Conservation (phyloP, 306 rosid species). For the Cicer pinnatifidum region DNA sequence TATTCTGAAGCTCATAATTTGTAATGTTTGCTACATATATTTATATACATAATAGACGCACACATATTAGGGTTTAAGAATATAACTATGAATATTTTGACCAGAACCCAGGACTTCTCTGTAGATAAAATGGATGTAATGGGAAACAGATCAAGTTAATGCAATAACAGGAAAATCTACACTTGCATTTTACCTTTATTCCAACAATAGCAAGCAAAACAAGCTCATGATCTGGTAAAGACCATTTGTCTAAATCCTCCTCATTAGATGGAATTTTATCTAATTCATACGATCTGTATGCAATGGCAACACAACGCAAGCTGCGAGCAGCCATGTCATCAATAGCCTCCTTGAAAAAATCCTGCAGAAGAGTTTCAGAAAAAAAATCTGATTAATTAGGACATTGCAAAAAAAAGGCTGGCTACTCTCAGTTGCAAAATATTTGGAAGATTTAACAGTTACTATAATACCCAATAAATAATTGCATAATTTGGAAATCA, state of each 20-base stretch:
- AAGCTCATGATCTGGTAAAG: conserved; percentile 82
- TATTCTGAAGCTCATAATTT: conserved; percentile 33
- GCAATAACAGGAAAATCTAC: conserved; percentile 35
- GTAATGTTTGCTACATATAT: not conserved
- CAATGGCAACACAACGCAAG: conserved; percentile 94
- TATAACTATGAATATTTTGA: conserved; percentile 6
- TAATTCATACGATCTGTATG: conserved; percentile 72
- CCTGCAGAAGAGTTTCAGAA: conserved; percentile 54
- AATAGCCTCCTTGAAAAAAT: conserved; percentile 63
- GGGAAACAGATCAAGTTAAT: conserved; percentile 28
- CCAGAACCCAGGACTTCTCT: conserved; percentile 3
- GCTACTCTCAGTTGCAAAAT: conserved; percentile 11
- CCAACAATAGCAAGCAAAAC: conserved; percentile 92
- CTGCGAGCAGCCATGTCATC: conserved; percentile 89
- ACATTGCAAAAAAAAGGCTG: conserved; percentile 18
- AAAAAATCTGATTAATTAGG: conserved; percentile 19
- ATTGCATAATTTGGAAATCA: conserved; percentile 24
- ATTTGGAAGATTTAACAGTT: conserved; percentile 5
- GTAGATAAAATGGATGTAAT: conserved; percentile 13
- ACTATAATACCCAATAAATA: conserved; percentile 19
- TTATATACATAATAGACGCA: not conserved
- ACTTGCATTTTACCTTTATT: conserved; percentile 71
- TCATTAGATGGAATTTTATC: conserved; percentile 72
- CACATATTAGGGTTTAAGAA: conserved; percentile 9
- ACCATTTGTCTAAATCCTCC: conserved; percentile 71